A percentile compares a stretch with the other conserved stretches of the same genome.
Conservation (phyloP, 2,329 filamentous ascomycete genomes). For the Alternaria dauci region DNA sequence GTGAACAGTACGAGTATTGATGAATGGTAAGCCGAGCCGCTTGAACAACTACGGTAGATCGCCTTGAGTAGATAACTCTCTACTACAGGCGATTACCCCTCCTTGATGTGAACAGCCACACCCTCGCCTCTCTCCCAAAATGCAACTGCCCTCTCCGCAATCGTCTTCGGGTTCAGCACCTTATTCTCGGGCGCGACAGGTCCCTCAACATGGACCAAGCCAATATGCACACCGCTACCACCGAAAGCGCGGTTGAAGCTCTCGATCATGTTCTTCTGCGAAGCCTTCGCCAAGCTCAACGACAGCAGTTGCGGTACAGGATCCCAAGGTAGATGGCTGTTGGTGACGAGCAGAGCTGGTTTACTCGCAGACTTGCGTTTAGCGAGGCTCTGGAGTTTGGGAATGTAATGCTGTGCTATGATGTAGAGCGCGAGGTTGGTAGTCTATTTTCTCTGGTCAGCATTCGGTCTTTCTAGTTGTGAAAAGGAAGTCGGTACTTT, state of each 20-base stretch:
- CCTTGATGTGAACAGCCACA: conserved; percentile 53
- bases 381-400: conserved; percentile 49
- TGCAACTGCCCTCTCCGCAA: conserved; percentile 56
- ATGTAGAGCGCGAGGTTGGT: conserved; percentile 60
- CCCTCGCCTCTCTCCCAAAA: conserved; percentile 54
- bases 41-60: too few species aligned
- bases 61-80: too few species aligned
- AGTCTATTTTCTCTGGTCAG: conserved; percentile 43
- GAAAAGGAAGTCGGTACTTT: conserved; percentile 47
- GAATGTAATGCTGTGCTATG: conserved; percentile 59
- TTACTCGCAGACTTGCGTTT: conserved; percentile 41
- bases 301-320: conserved; percentile 60
- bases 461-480: background rate
- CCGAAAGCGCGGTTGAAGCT: conserved; percentile 54
- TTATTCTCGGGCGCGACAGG: conserved; percentile 53
- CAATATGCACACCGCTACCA: conserved; percentile 57
- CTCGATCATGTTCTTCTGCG: conserved; percentile 61
- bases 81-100: conserved; percentile 1
- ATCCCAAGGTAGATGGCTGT: conserved; percentile 57
- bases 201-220: conserved; percentile 58
- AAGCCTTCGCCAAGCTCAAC: conserved; percentile 61
- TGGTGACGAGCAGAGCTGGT: conserved; percentile 61
- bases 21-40: too few species aligned
- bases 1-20: too few species aligned
- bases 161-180: conserved; percentile 56